Conservation (phyloP, 352 stramenopile genomes). For the Paralagenidium karlingii region DNA sequence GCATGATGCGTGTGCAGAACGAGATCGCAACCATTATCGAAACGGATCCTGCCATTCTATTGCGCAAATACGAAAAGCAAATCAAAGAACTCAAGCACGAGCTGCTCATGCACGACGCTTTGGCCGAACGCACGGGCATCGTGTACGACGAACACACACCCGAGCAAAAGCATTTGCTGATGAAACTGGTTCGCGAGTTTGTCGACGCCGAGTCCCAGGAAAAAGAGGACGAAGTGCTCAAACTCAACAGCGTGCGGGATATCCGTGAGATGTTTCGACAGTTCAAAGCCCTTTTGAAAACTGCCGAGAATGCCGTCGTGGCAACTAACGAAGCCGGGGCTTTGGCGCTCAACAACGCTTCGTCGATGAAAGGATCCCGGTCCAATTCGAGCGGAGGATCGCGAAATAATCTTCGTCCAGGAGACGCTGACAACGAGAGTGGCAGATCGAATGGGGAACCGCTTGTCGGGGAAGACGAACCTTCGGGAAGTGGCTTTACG, state of each 20-base stretch:
- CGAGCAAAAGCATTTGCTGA: conserved; percentile 79
- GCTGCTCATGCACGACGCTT: conserved; percentile 89
- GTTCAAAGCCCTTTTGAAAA: conserved; percentile 80
- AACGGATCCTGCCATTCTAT: conserved; percentile 69
- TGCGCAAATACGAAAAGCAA: conserved; percentile 86
- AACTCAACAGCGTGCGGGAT: conserved; percentile 78
- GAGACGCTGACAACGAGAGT: conserved; percentile 6
- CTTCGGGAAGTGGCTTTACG: conserved; percentile 33
- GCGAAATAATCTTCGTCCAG: too few relatives aligned
- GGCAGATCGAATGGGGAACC: conserved; percentile 5
- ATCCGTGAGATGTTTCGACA: conserved; percentile 88
- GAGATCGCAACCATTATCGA: conserved; percentile 75
- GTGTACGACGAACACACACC: conserved; percentile 85
- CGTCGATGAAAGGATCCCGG: too few relatives aligned
- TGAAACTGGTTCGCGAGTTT: conserved; percentile 58
- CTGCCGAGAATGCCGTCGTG: conserved; percentile 17
- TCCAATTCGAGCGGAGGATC: too few relatives aligned
- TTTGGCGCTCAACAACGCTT: too few relatives aligned
- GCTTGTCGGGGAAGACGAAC: conserved; percentile 45
- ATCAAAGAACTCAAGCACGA: conserved; percentile 90
- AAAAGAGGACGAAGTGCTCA: conserved; percentile 61
- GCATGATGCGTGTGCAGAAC: conserved; percentile 92
- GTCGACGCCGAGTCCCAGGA: conserved; percentile 50
- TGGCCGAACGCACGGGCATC: conserved; percentile 76
- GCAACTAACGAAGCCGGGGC: too few relatives aligned